Evolutionary conservation across 1,284 basidiomycete genomes (phyloP), one percentile per base, ranked within the genome.

Genomic region (Ceratobasidium sp.): DNA sequence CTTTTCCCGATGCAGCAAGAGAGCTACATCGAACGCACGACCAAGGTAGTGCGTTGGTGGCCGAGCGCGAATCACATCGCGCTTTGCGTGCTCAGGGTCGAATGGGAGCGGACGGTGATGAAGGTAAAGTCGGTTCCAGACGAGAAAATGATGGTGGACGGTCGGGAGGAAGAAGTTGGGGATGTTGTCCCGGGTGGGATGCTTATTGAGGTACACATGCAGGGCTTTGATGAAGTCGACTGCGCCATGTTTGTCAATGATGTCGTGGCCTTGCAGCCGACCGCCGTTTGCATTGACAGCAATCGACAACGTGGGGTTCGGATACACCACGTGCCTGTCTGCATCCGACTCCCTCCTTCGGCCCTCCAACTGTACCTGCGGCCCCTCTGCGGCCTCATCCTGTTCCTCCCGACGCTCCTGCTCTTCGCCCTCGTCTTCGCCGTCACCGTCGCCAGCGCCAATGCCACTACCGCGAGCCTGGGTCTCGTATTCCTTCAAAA

Each of bases 31-130:
- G 8, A 46, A 65, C n/a, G n/a, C 43, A 39, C 31, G 58, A 5
- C 82, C 82, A 6, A 82, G 22, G 24, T n/a, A 14, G 13, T 43
- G 31, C 16, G 27, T 27, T 11, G 1, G n/a, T 31, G 68, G 54
- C 27, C 53, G 22, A n/a, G 56, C 56, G n/a, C 68, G 53, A 24
- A 71, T 24, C 19, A 71, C 54, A 43, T 71, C 68, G 34, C 68
- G 68, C 14, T 29, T 27, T 5, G 31, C 22, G 29, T 43, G 54
- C 16, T 71, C 31, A 24, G 41, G 54, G 46, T 54, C 39, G 27
- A 71, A 71, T 4, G 56, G 29, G 16, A 58, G 68, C 0, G 68
- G 68, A 1, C 11, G 24, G 27, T 61, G 68, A 7, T 48, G 29
- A 19, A 71, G 56, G 24, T 71, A 71, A 13, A 61, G 39, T 29